Conservation (phyloP, 192 early-diverging fungal species). For the Radiomyces spectabilis region DNA sequence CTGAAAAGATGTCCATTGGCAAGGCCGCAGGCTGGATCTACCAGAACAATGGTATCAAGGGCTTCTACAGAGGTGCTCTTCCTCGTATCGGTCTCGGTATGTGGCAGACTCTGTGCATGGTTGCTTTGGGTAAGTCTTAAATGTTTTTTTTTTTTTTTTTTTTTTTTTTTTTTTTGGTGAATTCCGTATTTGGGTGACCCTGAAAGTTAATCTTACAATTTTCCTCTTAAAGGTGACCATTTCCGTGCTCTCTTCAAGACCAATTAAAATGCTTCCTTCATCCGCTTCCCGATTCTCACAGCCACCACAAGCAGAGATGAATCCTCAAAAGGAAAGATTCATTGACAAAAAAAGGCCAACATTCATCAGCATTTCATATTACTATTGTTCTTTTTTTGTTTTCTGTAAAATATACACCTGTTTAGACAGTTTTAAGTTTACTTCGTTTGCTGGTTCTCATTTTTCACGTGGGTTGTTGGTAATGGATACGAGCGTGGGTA, state of each 20-base stretch:
- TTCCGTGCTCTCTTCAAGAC: slow-evolving; percentile 13
- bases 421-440: too few species aligned
- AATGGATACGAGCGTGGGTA: too few species aligned
- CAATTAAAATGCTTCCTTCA: slow-evolving; percentile 2
- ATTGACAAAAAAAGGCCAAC: background rate
- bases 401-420: background rate
- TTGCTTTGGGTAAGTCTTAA: slow-evolving; percentile 46
- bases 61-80: slow-evolving; percentile 87
- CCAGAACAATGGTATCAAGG: slow-evolving; percentile 80
- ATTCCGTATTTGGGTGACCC: background rate
- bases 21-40: slow-evolving; percentile 85
- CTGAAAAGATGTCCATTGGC: slow-evolving; percentile 86
- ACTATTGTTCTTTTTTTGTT: background rate
- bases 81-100: slow-evolving; percentile 73
- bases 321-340: background rate
- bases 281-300: background rate
- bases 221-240: slow-evolving; percentile 9
- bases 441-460: too few species aligned
- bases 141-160: background rate
- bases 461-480: too few species aligned
- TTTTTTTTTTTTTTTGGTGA: background rate
- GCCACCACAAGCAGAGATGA: background rate
- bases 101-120: slow-evolving; percentile 93
- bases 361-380: background rate
- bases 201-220: background rate